Conservation (phyloP, 495 filamentous ascomycete genomes). For the Lasiosphaeria ovina region DNA sequence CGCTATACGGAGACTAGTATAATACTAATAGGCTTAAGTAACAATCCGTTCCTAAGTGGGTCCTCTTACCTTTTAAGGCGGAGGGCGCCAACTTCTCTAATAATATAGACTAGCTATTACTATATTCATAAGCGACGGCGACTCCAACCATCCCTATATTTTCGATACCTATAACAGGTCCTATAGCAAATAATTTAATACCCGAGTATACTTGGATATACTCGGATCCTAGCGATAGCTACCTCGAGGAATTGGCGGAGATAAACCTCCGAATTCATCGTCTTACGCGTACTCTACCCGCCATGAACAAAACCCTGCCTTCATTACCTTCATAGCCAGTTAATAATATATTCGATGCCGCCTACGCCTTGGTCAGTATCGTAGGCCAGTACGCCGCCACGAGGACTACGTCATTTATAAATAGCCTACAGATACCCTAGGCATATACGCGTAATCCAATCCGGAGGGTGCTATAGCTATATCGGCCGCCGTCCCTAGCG, state of each 20-base stretch:
- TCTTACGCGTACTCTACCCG: not conserved
- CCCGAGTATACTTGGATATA: constrained; percentile 9
- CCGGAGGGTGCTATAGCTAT: not conserved
- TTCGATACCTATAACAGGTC: not conserved
- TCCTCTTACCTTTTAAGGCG: not conserved
- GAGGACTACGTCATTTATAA: not conserved
- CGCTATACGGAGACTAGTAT: not conserved
- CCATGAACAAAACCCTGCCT: not conserved
- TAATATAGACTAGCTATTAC: not conserved
- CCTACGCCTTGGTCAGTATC: constrained; percentile 18
- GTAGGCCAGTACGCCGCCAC: constrained; percentile 9
- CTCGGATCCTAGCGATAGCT: not conserved
- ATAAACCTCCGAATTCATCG: constrained; percentile 16
- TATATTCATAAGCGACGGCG: not conserved
- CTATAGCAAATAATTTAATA: not conserved
- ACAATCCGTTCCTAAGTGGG: not conserved
- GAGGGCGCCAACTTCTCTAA: not conserved
- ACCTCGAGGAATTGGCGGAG: constrained; percentile 5
- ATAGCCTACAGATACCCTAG: not conserved
- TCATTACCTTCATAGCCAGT: constrained; percentile 8
- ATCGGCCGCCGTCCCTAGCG: not conserved
- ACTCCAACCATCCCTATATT: not conserved
- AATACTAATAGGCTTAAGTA: not conserved
- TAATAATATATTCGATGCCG: constrained; percentile 18
- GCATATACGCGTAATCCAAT: not conserved